phyloP scores from a whole-genome alignment of 768 basidiomycete species.

The Phaeotremella skinneri region DNA sequence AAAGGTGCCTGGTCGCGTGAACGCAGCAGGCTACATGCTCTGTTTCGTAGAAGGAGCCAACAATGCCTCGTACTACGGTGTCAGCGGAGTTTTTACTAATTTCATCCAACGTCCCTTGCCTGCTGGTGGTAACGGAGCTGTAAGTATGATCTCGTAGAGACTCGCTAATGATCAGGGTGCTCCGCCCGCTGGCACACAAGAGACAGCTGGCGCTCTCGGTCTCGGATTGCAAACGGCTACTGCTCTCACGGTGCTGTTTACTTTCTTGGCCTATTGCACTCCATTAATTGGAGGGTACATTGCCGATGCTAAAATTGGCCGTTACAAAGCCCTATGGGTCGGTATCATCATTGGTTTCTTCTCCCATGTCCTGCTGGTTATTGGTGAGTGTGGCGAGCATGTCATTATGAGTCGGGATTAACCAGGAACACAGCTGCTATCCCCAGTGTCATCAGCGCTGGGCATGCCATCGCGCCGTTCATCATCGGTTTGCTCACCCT shows the following conservation, averaged over 20 bases:
- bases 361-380: constrained; percentile 31
- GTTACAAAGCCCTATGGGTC: constrained; percentile 29
- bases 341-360: constrained; percentile 22
- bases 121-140: constrained; percentile 36
- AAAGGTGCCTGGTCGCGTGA: constrained; percentile 31
- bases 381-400: not conserved
- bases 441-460: constrained; percentile 21
- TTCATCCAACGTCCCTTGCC: constrained; percentile 35
- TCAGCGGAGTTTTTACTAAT: constrained; percentile 29
- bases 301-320: constrained; percentile 33
- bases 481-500: constrained; percentile 27
- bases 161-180: constrained; percentile 16
- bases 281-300: constrained; percentile 38
- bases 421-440: constrained; percentile 17
- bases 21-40: constrained; percentile 32
- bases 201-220: constrained; percentile 21
- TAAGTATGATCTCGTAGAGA: not conserved
- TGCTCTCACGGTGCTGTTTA: constrained; percentile 31
- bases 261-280: constrained; percentile 35
- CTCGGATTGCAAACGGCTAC: constrained; percentile 25
- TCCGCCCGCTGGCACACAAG: constrained; percentile 15
- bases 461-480: constrained; percentile 31
- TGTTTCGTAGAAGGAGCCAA: constrained; percentile 46
- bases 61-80: constrained; percentile 31
- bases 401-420: not conserved